Evolutionary conservation across 2,329 filamentous ascomycete species (phyloP).

Genomic region (Apiospora kogelbergensis): DNA sequence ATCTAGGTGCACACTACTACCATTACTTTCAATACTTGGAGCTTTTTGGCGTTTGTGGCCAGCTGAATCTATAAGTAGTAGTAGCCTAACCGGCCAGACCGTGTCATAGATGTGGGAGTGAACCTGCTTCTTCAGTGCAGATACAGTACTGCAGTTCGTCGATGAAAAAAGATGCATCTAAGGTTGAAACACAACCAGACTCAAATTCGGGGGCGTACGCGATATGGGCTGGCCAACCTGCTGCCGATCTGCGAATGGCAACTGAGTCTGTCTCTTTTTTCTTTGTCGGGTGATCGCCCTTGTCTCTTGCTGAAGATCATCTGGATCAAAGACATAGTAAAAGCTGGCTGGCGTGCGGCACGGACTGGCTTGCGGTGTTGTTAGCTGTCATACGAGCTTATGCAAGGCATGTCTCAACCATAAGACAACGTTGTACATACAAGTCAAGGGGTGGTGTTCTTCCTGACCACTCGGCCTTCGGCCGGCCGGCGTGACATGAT

Average conservation of each 20-base stretch:
- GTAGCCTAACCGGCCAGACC: too few relatives aligned
- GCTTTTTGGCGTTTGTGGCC: too few relatives aligned
- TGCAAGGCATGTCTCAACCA: background rate
- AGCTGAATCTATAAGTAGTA: too few relatives aligned
- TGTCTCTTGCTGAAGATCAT: background rate
- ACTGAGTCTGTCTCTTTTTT: background rate
- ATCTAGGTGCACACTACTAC: too few relatives aligned
- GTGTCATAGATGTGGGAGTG: too few relatives aligned
- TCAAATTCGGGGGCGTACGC: background rate
- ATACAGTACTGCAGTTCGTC: background rate
- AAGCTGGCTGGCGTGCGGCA: background rate
- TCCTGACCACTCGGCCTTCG: background rate
- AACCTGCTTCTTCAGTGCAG: too few relatives aligned
- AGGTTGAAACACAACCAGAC: background rate
- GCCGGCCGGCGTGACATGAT: background rate
- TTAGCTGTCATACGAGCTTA: background rate
- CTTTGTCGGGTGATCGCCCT: background rate
- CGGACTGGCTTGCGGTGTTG: background rate
- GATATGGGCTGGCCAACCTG: background rate
- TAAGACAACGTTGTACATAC: background rate
- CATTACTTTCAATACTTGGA: too few relatives aligned
- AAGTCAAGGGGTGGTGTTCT: background rate
- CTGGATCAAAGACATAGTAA: background rate
- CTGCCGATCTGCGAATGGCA: background rate
- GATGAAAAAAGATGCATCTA: background rate